Evolutionary conservation across 129 eudicot species (phyloP).

Genomic region (Pseudognaphalium luteoalbum): DNA sequence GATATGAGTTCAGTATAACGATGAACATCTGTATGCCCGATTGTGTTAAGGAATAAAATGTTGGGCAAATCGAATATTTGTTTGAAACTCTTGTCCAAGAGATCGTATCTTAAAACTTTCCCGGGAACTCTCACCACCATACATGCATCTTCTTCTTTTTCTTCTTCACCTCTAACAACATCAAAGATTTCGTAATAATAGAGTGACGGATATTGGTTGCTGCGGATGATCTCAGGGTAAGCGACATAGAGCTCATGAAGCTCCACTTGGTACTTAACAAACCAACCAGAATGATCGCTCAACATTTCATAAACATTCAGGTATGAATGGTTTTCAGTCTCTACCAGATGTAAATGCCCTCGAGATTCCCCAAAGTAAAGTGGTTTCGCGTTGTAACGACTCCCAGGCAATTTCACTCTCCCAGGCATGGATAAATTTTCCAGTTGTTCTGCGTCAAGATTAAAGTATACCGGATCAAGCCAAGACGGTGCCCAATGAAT

Average conservation of each 20-base stretch:
- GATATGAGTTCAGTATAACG: conserved; percentile 11
- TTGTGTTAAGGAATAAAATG: background rate
- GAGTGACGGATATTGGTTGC: background rate
- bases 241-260: background rate
- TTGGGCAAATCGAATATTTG: background rate
- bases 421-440: background rate
- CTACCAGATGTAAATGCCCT: conserved; percentile 42
- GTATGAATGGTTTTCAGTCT: background rate
- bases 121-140: conserved; percentile 31
- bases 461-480: background rate
- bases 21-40: background rate
- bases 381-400: background rate
- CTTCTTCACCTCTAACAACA: conserved; percentile 26
- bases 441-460: background rate
- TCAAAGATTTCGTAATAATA: conserved; percentile 2
- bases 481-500: background rate
- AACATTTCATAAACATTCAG: conserved; percentile 32
- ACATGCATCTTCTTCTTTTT: conserved; percentile 26
- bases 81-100: conserved; percentile 30
- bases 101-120: conserved; percentile 22
- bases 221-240: conserved; percentile 12
- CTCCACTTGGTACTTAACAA: conserved; percentile 21
- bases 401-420: no score
- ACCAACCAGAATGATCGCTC: conserved; percentile 28
- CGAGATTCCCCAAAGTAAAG: conserved; percentile 40